Conservation (phyloP, 2,329 filamentous ascomycete genomes). For the Colletotrichum acutatum region DNA sequence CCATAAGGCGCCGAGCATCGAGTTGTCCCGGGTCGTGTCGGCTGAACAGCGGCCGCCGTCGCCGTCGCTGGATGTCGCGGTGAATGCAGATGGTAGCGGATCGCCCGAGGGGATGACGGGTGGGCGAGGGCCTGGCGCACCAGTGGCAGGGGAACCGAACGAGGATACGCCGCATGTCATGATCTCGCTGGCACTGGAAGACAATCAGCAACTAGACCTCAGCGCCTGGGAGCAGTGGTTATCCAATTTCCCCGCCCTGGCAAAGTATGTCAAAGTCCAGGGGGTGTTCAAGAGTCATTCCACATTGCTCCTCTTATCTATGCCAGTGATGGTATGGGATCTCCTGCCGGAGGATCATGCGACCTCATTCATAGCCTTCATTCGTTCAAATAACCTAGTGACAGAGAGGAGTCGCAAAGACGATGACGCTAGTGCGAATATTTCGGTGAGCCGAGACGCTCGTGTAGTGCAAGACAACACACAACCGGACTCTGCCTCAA, state of each 20-base stretch:
- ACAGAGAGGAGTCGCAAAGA: neutral
- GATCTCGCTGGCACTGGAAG: constrained; percentile 69
- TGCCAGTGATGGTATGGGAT: constrained; percentile 71
- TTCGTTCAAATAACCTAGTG: constrained; percentile 30
- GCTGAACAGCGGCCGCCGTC: constrained; percentile 48
- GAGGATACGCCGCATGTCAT: constrained; percentile 69
- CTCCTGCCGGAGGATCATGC: constrained; percentile 67
- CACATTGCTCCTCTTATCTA: constrained; percentile 65
- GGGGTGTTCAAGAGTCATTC: constrained; percentile 72
- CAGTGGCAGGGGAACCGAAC: constrained; percentile 54
- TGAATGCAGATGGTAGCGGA: constrained; percentile 18
- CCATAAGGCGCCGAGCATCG: constrained; percentile 68
- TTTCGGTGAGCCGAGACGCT: neutral
- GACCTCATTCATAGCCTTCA: constrained; percentile 60
- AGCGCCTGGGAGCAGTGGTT: constrained; percentile 70
- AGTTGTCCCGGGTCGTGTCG: constrained; percentile 56
- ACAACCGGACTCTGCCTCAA: constrained; percentile 10
- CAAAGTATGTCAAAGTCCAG: constrained; percentile 70
- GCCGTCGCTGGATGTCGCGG: constrained; percentile 44
- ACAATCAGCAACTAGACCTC: constrained; percentile 66
- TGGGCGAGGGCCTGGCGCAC: constrained; percentile 23
- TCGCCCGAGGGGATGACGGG: neutral
- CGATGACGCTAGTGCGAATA: neutral
- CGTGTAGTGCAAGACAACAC: neutral
- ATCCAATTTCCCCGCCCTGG: constrained; percentile 64